These are phyloP conservation scores for Lophiotrema nucula DNA, from an alignment of 495 filamentous ascomycete species.

Conservation along the genomic window DNA sequence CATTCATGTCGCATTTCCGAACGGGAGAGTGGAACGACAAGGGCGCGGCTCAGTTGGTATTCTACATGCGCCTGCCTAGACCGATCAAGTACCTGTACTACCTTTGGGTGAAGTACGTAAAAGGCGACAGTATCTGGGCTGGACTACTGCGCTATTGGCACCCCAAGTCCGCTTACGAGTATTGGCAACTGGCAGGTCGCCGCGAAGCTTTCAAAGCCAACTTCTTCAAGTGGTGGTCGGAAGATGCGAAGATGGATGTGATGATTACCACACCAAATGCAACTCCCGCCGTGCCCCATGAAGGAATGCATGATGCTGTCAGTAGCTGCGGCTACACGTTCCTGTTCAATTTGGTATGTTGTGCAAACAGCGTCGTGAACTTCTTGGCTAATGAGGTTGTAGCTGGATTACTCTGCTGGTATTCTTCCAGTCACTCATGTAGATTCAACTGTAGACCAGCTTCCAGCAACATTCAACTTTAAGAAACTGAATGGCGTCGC, in stretches of 20 bases:
- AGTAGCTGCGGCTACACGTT: conserved; percentile 94
- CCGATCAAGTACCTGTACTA: conserved; percentile 85
- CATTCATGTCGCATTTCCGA: conserved; percentile 74
- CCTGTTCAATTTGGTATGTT: conserved; percentile 77
- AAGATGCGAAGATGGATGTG: conserved; percentile 63
- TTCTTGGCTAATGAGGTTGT: neutral
- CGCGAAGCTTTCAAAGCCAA: conserved; percentile 73
- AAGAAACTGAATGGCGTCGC: conserved; percentile 75
- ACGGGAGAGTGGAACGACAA: conserved; percentile 77
- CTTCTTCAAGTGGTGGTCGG: conserved; percentile 83
- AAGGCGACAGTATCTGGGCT: conserved; percentile 73
- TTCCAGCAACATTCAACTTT: conserved; percentile 57
- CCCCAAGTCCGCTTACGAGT: conserved; percentile 65
- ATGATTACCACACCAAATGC: conserved; percentile 85
- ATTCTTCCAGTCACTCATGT: conserved; percentile 87
- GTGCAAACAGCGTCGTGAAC: neutral
- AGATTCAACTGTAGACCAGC: conserved; percentile 63
- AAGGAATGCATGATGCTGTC: conserved; percentile 82
- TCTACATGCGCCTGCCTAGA: conserved; percentile 69
- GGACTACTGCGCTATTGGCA: conserved; percentile 70
- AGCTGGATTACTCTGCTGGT: conserved; percentile 84
- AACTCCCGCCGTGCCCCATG: conserved; percentile 83
- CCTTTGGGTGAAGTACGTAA: conserved; percentile 80
- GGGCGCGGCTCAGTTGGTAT: conserved; percentile 71
- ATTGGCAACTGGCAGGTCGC: conserved; percentile 76